These are phyloP conservation scores for Ceratocystis destructans DNA, from an alignment of 2,329 filamentous ascomycete species.

Conservation along the genomic window DNA sequence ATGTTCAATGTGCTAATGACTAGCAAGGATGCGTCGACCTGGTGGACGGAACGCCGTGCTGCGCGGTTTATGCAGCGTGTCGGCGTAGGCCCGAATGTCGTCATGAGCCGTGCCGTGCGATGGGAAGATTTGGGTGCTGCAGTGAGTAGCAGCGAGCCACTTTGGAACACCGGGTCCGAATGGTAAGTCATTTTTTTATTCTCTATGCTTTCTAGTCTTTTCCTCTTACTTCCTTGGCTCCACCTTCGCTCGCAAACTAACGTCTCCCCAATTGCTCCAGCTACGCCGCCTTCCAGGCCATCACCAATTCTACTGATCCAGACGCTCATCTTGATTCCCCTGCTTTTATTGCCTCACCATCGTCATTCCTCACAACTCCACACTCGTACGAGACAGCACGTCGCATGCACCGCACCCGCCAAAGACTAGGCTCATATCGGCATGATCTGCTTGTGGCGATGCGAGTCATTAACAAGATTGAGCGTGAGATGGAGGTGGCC, in stretches of 20 bases:
- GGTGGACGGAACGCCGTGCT: constrained; percentile 77
- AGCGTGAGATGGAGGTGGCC: constrained; percentile 68
- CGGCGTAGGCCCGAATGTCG: constrained; percentile 62
- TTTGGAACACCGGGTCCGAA: constrained; percentile 11
- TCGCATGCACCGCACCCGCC: constrained; percentile 64
- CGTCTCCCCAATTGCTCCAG: constrained; percentile 25
- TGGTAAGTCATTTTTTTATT: constrained; percentile 7
- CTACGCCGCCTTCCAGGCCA: constrained; percentile 47
- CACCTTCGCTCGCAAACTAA: no score
- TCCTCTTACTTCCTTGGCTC: not conserved
- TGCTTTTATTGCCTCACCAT: constrained; percentile 29
- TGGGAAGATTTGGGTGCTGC: constrained; percentile 64
- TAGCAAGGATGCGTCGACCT: constrained; percentile 57
- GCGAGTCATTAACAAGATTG: constrained; percentile 76
- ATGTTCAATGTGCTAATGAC: constrained; percentile 63
- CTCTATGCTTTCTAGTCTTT: not conserved
- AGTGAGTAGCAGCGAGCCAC: constrained; percentile 25
- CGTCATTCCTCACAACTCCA: constrained; percentile 37
- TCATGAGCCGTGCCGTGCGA: constrained; percentile 79
- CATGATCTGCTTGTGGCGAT: constrained; percentile 86
- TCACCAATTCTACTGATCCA: constrained; percentile 44
- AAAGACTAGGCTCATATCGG: constrained; percentile 68
- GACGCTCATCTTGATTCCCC: constrained; percentile 43
- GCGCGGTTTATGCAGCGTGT: constrained; percentile 67
- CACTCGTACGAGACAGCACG: constrained; percentile 31